Base-by-base conservation (phyloP, 345 rosid genomes). In the Eucalyptus regnans region DNA sequence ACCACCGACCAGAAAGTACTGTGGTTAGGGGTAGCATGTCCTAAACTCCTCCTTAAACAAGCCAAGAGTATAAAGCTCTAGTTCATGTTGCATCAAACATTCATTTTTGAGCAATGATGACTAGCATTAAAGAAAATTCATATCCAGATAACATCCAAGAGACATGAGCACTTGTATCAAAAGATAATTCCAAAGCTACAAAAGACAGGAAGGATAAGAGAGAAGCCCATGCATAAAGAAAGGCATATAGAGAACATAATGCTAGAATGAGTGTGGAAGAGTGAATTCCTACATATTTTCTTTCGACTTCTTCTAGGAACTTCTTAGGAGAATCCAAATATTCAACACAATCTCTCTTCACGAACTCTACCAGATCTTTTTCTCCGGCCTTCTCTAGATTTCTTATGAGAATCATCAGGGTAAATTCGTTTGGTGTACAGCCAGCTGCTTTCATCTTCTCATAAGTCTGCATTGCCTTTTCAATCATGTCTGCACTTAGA, bases 381-480 rank as follows among this genome's bases (percentile, higher is more conserved):
- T 92, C 93, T 87, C 94, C 94, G 10, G 91, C 93, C 41, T 89
- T 92, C 88, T 92, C 92, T 46, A 95, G 96, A 89, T 92, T 92
- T 90, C 95, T 93, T 81, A 95, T 93, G 93, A 94, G 90, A 85
- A 94, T 93, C 60, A 92, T 92, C 50, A 93, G 90, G 80, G 97
- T 95, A 51, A 94, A 90, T 66, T 92, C 91, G 86, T 94, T 91
- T 0, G 96, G 96, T 12, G 50, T 46, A 90, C 95, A 92, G 16
- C 94, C 94, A 33, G 93, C 91, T 44, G 83, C 91, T 89, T 95
- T 95, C 91, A 94, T 91, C 37, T 50, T 87, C 64, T 86, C 90
- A 29, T 94, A 94, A 10, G 88, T 93, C 88, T 91, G 92, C 93
- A 95, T 92, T 52, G 97, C 97, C 93, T 93, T 93, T 43, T 92